Evolutionary conservation across 495 filamentous ascomycete genomes (phyloP), one percentile per base, ranked within the genome.

Genomic region (Margaritispora aquatica): DNA sequence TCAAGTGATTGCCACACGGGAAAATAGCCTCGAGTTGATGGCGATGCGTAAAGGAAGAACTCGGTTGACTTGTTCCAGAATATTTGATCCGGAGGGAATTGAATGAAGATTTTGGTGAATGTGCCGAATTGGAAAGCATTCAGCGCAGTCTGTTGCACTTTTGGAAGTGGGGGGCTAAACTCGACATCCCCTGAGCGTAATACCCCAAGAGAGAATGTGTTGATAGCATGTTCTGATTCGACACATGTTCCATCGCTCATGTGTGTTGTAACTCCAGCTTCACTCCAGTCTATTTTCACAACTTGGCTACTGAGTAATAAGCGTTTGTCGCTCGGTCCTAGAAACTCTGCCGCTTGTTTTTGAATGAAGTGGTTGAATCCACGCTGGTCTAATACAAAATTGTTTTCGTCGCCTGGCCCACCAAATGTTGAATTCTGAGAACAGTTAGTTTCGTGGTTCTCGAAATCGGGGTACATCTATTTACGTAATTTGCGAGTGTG

Each of bases 61-160:
- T 90, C 79, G 2, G 82, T 84, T 22, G 84, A 74, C 36, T 36
- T 52, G 23, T 86, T 80, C 88, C 88, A 92, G 72, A 89, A 92
- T 5, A 82, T 81, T 34, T 84, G 71, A 57, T 81, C 77, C 3
- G 63, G 58, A 1, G 63, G 63, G 69, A 90, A 92, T 56, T 88
- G 86, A 13, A 89, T 69, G 75, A 90, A 90, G 61, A 90, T 84
- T 65, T 90, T 90, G 56, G 85, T 90, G 74, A 90, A 92, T 1
- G 84, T 90, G 23, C 82, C 86, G 81, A 92, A 88, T 59, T 78
- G 76, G 69, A 88, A 88, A 46, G 79, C 81, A 5, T 81, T 77
- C 62, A 89, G 85, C 8, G 82, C 82, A 22, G 77, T 77, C 11
- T 77, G 73, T 64, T 92, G 90, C 87, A 86, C 89, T 10, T 70